Evolutionary conservation across 768 basidiomycete genomes (phyloP), one percentile per base, ranked within the genome.

Genomic region (Pholiota conissans): DNA sequence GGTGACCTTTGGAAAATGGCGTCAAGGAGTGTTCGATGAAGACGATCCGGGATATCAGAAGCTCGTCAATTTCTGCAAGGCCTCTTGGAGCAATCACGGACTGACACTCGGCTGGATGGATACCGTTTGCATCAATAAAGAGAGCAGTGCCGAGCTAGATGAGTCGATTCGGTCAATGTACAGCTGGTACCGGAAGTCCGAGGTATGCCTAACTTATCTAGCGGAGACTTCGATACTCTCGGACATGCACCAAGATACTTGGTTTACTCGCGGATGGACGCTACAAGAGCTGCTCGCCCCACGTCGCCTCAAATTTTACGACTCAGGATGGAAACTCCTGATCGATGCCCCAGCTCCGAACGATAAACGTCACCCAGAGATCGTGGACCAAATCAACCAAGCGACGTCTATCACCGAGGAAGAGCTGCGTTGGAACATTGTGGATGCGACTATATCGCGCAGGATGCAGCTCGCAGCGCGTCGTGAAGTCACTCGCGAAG

Each of bases 51-150:
- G 39, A 20, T 35, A 34, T 24, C 13, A 16, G 7, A 53, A 53
- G n/a, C 27, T 53, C n/a, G 30, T 40, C 40, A 40, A 53, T 16
- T 53, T 53, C 26, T 53, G 52, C 22, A 28, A 20, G 10, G 39
- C 30, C 24, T 14, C 40, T 20, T 27, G 27, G 16, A 22, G 20
- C 16, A 18, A 20, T 16, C 52, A 53, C 16, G 11, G 16, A 2
- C 16, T 53, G 8, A 45, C 16, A 16, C 16, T 53, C 11, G 52
- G 52, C 18, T 53, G 52, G 52, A 45, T 53, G 28, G 52, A 53
- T 20, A 51, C 28, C 10, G 30, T 53, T 16, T 53, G 52, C n/a
- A 53, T 53, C 39, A 53, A 53, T 16, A 53, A 53, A 20, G 52
- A 29, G 6, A 45, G 52, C 26, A 53, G 52, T 20, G 9, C 52